These are phyloP conservation scores for Fusarium napiforme DNA, from an alignment of 2,329 filamentous ascomycete genomes.

Conservation along the genomic window DNA sequence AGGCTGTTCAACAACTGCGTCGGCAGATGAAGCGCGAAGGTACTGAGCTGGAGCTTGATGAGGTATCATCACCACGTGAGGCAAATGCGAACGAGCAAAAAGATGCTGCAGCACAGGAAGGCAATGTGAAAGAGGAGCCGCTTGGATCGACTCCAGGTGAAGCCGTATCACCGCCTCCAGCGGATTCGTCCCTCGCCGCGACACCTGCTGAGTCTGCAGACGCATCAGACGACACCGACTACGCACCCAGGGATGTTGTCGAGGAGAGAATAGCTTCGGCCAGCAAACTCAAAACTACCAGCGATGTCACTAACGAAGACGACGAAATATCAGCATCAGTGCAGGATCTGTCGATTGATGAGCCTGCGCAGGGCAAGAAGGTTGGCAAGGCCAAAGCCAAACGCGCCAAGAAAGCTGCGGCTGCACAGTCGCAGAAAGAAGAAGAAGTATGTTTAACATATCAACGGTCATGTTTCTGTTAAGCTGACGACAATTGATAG, in stretches of 20 bases:
- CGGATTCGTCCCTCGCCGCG: background rate
- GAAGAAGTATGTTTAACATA: conserved; percentile 49
- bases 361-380: conserved; percentile 51
- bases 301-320: background rate
- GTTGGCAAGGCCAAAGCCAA: conserved; percentile 63
- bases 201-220: conserved; percentile 22
- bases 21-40: conserved; percentile 88
- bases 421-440: conserved; percentile 48
- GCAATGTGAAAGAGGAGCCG: background rate
- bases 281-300: background rate
- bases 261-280: conserved; percentile 53
- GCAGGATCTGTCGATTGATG: conserved; percentile 43
- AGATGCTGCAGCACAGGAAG: background rate
- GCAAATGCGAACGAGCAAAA: background rate
- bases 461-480: background rate
- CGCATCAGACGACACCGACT: conserved; percentile 53
- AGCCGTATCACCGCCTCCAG: background rate
- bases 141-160: background rate
- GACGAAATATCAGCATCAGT: conserved; percentile 24
- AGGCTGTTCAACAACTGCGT: conserved; percentile 82
- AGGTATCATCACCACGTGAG: conserved; percentile 5
- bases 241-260: conserved; percentile 58
- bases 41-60: conserved; percentile 63
- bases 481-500: conserved; percentile 36
- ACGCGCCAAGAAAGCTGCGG: conserved; percentile 59